Evolutionary conservation across 2,329 filamentous ascomycete genomes (phyloP).

Genomic region (Arachnomyces sp.): DNA sequence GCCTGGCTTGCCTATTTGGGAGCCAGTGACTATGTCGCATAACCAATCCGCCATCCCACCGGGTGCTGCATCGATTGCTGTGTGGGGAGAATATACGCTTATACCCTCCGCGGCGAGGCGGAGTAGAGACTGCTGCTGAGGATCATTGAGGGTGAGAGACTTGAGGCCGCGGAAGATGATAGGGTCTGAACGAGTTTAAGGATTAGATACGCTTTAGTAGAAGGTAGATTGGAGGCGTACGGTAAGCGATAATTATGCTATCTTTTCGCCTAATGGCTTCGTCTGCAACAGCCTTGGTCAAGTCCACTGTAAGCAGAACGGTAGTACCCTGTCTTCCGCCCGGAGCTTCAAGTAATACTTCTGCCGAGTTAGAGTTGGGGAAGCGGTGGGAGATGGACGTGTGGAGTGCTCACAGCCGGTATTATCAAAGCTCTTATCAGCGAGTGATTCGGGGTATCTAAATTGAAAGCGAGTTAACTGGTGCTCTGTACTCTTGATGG

Average conservation of each 20-base stretch:
- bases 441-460: conserved; percentile 82
- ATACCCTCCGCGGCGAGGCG: conserved; percentile 77
- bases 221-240: conserved; percentile 41
- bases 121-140: conserved; percentile 79
- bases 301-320: conserved; percentile 76
- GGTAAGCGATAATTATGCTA: conserved; percentile 81
- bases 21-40: conserved; percentile 68
- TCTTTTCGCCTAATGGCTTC: conserved; percentile 73
- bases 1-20: conserved; percentile 16
- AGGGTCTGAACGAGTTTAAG: conserved; percentile 54
- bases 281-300: conserved; percentile 79
- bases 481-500: not conserved
- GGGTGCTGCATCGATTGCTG: conserved; percentile 78
- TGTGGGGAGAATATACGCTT: conserved; percentile 93
- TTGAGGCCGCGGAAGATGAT: conserved; percentile 95
- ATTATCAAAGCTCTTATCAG: conserved; percentile 90
- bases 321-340: conserved; percentile 53
- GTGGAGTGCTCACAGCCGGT: conserved; percentile 56
- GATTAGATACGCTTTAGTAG: not conserved
- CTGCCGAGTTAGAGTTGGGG: conserved; percentile 5
- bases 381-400: not conserved
- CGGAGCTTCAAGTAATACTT: conserved; percentile 59
- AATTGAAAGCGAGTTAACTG: conserved; percentile 8
- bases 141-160: conserved; percentile 71
- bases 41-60: conserved; percentile 91